These are phyloP conservation scores for Dentiscutata heterogama DNA, from an alignment of 371 early-diverging fungal species.

Conservation along the genomic window DNA sequence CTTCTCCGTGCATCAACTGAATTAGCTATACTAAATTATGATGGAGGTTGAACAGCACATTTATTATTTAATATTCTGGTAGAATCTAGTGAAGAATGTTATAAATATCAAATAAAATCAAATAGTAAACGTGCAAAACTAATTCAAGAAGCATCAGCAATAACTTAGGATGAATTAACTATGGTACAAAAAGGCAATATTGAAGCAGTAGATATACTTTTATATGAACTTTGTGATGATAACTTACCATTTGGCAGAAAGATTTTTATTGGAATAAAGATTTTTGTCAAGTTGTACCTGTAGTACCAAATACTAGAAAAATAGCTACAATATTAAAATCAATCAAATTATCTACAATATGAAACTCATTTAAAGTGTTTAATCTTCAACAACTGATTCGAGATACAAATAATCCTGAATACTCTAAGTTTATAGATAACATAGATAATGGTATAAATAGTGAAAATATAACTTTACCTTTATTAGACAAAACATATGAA, in stretches of 20 bases:
- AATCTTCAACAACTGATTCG: no score
- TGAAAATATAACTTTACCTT: slow-evolving; percentile 25
- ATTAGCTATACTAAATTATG: no score
- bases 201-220: slow-evolving; percentile 49
- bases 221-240: slow-evolving; percentile 48
- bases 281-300: slow-evolving; percentile 37
- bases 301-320: neutral
- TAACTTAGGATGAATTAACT: slow-evolving; percentile 56
- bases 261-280: slow-evolving; percentile 45
- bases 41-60: no score
- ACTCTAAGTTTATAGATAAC: neutral
- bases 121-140: slow-evolving; percentile 7
- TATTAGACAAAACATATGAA: no score
- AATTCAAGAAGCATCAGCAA: slow-evolving; percentile 36
- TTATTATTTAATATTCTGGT: no score
- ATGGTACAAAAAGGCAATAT: slow-evolving; percentile 46
- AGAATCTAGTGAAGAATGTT: no score
- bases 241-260: slow-evolving; percentile 17
- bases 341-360: no score
- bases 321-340: no score
- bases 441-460: slow-evolving; percentile 42
- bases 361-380: no score
- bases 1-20: no score
- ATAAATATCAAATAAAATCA: no score
- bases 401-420: no score